Base-by-base conservation (phyloP, 129 eudicot genomes). In the Cynara cardunculus region DNA sequence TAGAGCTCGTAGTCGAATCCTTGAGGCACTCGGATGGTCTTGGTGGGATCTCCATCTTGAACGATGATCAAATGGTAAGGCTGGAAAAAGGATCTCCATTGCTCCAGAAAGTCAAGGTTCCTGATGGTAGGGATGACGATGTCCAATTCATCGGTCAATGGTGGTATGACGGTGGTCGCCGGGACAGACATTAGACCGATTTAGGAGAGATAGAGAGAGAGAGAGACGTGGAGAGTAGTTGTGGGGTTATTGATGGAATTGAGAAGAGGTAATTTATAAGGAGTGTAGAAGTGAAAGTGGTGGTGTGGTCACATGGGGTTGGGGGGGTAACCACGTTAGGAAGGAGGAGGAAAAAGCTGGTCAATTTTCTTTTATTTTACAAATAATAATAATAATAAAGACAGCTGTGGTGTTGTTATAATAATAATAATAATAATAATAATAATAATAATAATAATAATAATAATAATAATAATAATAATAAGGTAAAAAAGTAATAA, bases 41-140 rank as follows among this genome's bases (percentile, higher is more conserved):
- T 89, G 13, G 91, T 71, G 7, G 96, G 96, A 61, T 91, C 96
- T 2, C 96, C 96, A n/a, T 91, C 96, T 35, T 91, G 96, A 56
- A 91, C 91, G 25, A 91, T 91, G 89, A 91, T 91, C 70, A 91
- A 62, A 71, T 91, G 96, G 81, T 91, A 91, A 7, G 89, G 91
- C 84, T 91, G 83, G 77, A 91, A 89, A 79, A 91, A 91, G 3
- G 93, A 81, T 28, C 93, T 84, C 96, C 96, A 91, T 85, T 87
- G 88, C 75, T 91, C 96, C 13, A 91, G 82, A 77, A 91, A 91
- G 79, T 89, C 96, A 5, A 91, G 84, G 88, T 89, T 91, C 59
- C 96, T 78, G 41, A 91, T 91, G 11, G 96, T 89, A 5, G 96
- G 96, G 6, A 91, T 91, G 22, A 91, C 96, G 49, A 91, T 91